Base-by-base conservation (phyloP, 2,329 filamentous ascomycete species). In the Xylariaceae sp. region DNA sequence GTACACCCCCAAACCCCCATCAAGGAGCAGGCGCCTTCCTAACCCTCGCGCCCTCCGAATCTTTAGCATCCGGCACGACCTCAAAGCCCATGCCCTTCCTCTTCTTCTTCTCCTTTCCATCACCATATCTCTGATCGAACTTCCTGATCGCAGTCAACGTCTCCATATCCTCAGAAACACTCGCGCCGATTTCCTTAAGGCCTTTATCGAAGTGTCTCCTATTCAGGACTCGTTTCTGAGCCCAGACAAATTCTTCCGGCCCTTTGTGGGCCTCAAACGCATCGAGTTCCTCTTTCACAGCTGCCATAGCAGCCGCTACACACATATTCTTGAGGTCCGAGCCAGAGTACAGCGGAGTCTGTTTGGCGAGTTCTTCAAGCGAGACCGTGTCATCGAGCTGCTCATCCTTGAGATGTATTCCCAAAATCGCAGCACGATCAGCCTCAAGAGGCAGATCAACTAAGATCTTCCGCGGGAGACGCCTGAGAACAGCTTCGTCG, bases 111-210 rank as follows among this genome's bases (percentile, higher is more conserved):
- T 82, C 80, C 42, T 57, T 57, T 42, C 87, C 81, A 66, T 96
- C 91, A 22, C 94, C 93, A 68, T 92, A 99, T 69, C 93, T 88
- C 72, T 96, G 90, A 67, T 99, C 94, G 66, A 97, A 99, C 72
- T 95, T 95, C 62, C 90, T 82, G 63, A 99, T 96, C 12, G 89
- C 89, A 59, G 84, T 83, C 56, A 99, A 75, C 31, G 84, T 90
- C 45, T 83, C 79, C 93, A 97, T 97, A 65, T 99, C 92, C 70
- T 97, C 93, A 62, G 84, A 92, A 60, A 97, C 92, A 63, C 89
- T 95, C 0, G 94, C 91, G 50, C 87, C 89, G 60, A 99, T 96
- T 70, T 97, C 92, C 63, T 84, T 81, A 63, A 96, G 77, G 2
- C 90, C 94, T 60, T 84, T 87, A 14, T 92, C 88, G 65, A 99